Percentiles rank a stretch among this genome's conserved stretches.
Evolutionary conservation across 2,329 filamentous ascomycete genomes (phyloP).

Genomic region (Sarocladiaceae sp.): DNA sequence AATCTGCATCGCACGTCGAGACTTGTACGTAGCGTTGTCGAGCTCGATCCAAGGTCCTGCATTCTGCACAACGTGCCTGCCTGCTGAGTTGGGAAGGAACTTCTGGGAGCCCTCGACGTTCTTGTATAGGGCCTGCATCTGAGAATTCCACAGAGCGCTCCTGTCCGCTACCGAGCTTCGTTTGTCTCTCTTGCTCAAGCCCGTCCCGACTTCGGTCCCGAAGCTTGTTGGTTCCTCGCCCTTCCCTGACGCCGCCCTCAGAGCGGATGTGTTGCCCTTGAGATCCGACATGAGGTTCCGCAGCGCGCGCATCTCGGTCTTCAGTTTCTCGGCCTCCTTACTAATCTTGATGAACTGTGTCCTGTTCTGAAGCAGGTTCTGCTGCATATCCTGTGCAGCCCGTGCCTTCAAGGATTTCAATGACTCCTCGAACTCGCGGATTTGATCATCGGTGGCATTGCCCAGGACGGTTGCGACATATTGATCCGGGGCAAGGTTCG

Average conservation of each 20-base stretch:
- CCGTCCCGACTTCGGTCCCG: conserved; percentile 44
- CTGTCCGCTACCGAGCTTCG: conserved; percentile 78
- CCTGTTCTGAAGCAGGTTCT: conserved; percentile 93
- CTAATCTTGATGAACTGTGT: conserved; percentile 99
- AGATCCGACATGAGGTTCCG: conserved; percentile 89
- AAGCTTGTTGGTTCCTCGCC: conserved; percentile 40
- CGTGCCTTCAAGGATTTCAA: conserved; percentile 71
- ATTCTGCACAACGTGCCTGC: conserved; percentile 91
- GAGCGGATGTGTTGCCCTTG: conserved; percentile 66
- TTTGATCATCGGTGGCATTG: conserved; percentile 83
- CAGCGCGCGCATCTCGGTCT: conserved; percentile 88
- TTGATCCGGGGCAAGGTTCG: conserved; percentile 71
- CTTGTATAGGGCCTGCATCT: conserved; percentile 79
- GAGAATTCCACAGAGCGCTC: conserved; percentile 60
- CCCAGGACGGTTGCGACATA: conserved; percentile 69
- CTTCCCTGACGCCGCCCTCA: conserved; percentile 53
- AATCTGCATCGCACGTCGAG: conserved; percentile 79
- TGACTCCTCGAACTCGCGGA: conserved; percentile 71
- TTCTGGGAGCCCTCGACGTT: conserved; percentile 97
- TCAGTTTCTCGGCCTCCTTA: conserved; percentile 97
- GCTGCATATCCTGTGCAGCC: conserved; percentile 78
- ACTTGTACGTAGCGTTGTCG: conserved; percentile 96
- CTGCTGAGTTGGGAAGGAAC: conserved; percentile 82
- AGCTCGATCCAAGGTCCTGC: conserved; percentile 92
- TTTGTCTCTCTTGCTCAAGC: conserved; percentile 67